Evolutionary conservation across 352 stramenopile genomes (phyloP).

Genomic region (Thalassiosira exigua): DNA sequence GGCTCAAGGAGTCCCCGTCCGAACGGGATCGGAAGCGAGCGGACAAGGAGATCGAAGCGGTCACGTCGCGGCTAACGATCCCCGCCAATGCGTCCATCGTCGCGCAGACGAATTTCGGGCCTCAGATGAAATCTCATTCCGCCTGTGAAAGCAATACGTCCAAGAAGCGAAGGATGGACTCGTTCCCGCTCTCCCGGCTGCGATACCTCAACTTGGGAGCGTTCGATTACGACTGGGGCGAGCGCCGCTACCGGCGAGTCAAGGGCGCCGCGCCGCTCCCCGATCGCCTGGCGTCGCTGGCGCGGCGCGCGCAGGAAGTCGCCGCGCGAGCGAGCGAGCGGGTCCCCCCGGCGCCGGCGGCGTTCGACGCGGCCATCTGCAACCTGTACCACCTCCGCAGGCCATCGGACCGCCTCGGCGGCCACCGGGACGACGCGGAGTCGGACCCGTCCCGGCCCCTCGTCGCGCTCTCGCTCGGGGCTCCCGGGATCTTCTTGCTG

Average conservation of each 20-base stretch:
- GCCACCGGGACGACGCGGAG: slow-evolving; percentile 54
- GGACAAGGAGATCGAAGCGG: slow-evolving; percentile 36
- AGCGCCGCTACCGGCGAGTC: slow-evolving; percentile 49
- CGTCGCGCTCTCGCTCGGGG: slow-evolving; percentile 56
- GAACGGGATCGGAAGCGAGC: slow-evolving; percentile 16
- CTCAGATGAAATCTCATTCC: slow-evolving; percentile 37
- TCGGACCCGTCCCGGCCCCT: slow-evolving; percentile 52
- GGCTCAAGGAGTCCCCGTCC: neutral
- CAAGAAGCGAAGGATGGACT: slow-evolving; percentile 54
- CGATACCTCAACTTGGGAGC: slow-evolving; percentile 56
- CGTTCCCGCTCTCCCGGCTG: slow-evolving; percentile 48
- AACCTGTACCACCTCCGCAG: slow-evolving; percentile 58
- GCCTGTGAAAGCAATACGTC: neutral
- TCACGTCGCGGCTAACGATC: slow-evolving; percentile 47
- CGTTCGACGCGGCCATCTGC: slow-evolving; percentile 57
- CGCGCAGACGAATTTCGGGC: slow-evolving; percentile 57
- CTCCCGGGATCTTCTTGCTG: slow-evolving; percentile 55
- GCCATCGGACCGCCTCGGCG: slow-evolving; percentile 52
- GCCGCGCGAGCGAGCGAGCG: slow-evolving; percentile 1
- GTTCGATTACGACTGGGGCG: slow-evolving; percentile 61
- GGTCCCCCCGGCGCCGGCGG: neutral
- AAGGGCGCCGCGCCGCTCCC: slow-evolving; percentile 23
- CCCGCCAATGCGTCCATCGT: slow-evolving; percentile 38
- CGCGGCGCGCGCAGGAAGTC: slow-evolving; percentile 26
- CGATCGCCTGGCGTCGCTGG: slow-evolving; percentile 25